Conservation (phyloP, 345 rosid genomes). For the sweet orange (Citrus sinensis) region DNA sequence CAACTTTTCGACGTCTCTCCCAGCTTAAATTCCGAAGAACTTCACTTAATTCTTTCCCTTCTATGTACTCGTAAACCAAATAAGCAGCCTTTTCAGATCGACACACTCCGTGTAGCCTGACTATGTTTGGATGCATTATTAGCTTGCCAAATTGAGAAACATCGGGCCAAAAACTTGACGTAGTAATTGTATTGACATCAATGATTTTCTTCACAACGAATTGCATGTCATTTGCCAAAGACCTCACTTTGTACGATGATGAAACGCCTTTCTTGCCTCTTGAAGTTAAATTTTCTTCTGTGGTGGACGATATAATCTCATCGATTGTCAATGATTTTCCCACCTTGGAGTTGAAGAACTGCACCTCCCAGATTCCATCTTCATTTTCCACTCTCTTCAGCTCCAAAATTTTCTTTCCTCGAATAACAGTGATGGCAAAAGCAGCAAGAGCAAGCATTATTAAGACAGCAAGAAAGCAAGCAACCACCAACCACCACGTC, state of each 20-base stretch:
- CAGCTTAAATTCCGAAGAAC: conserved; percentile 47
- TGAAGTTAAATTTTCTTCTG: conserved; percentile 44
- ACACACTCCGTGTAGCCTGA: conserved; percentile 48
- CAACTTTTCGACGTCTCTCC: conserved; percentile 57
- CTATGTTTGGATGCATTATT: conserved; percentile 55
- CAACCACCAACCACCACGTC: conserved; percentile 47
- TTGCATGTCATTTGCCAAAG: conserved; percentile 25
- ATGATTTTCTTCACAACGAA: conserved; percentile 48
- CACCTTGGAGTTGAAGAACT: conserved; percentile 46
- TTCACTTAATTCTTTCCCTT: conserved; percentile 53
- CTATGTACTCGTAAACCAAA: conserved; percentile 48
- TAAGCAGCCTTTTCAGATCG: conserved; percentile 48
- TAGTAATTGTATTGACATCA: conserved; percentile 22
- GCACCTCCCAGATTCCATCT: conserved; percentile 70
- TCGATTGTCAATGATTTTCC: conserved; percentile 38
- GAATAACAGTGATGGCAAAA: conserved; percentile 29
- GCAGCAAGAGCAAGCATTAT: conserved; percentile 26
- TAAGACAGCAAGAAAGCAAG: conserved; percentile 37
- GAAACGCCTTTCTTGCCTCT: conserved; percentile 26
- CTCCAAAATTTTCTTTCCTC: conserved; percentile 30
- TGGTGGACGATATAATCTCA: conserved; percentile 38
- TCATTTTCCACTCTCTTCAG: conserved; percentile 56
- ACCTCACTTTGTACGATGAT: conserved; percentile 31
- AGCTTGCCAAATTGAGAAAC: conserved; percentile 35
- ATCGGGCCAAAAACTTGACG: conserved; percentile 35